These are phyloP conservation scores for Cicer arietinum DNA, from an alignment of 306 rosid species.

Conservation along the genomic window DNA sequence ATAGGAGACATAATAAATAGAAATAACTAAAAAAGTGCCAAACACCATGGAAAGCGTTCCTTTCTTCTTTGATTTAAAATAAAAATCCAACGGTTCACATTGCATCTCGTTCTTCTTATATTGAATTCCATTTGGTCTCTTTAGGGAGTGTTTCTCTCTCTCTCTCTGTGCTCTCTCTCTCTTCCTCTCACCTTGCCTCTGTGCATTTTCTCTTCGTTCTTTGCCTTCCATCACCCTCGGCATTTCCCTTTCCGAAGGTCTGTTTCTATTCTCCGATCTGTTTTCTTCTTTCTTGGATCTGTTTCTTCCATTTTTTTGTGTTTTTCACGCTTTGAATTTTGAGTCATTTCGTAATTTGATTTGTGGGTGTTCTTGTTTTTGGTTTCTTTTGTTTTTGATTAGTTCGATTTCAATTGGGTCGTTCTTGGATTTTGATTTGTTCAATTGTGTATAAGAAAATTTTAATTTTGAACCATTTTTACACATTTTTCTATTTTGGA, in stretches of 20 bases:
- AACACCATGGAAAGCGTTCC: conserved; percentile 39
- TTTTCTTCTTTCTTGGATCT: conserved; percentile 44
- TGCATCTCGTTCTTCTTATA: conserved; percentile 52
- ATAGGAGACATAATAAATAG: conserved; percentile 32
- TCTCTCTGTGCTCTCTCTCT: background rate
- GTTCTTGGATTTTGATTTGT: conserved; percentile 34
- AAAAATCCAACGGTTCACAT: conserved; percentile 63
- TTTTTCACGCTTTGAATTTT: conserved; percentile 29
- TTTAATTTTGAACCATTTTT: background rate
- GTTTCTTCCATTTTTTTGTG: conserved; percentile 27
- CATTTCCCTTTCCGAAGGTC: conserved; percentile 61
- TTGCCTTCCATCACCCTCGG: conserved; percentile 52
- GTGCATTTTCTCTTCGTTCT: conserved; percentile 42
- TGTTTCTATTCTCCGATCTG: conserved; percentile 32
- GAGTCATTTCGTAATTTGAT: background rate
- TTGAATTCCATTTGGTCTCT: conserved; percentile 43
- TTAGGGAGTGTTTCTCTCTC: conserved; percentile 32
- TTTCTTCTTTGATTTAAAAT: conserved; percentile 30
- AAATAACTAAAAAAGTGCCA: conserved; percentile 14
- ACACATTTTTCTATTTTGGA: too few species aligned
- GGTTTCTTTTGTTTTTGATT: background rate
- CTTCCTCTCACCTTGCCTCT: conserved; percentile 35
- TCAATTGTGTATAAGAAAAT: background rate
- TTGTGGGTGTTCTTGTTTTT: background rate
- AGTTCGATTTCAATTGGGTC: conserved; percentile 34